phyloP scores from a whole-genome alignment of 805 yeast genomes.

The Hanseniaspora lindneri region DNA sequence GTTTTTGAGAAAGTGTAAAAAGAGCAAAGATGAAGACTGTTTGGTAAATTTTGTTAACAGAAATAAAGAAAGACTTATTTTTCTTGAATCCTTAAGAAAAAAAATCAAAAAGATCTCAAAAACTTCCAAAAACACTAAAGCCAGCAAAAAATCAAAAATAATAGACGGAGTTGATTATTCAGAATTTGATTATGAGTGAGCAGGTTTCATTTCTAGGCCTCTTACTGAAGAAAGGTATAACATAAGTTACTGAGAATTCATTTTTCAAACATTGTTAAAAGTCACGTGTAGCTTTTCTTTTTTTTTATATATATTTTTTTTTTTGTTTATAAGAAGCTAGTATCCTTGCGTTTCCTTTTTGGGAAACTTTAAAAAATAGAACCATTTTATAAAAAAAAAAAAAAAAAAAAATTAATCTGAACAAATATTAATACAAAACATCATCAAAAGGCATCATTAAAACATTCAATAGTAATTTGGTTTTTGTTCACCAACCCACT shows the following conservation, averaged over 20 bases:
- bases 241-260: not conserved
- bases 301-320: not conserved
- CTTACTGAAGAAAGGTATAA: too few relatives aligned
- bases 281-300: not conserved
- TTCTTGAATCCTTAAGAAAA: constrained; percentile 21
- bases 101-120: constrained; percentile 20
- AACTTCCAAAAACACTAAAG: not conserved
- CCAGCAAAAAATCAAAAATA: constrained; percentile 14
- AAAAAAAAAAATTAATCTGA: too few relatives aligned
- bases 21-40: constrained; percentile 25
- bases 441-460: too few relatives aligned
- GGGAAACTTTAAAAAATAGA: not conserved
- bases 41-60: constrained; percentile 19
- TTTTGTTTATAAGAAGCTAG: not conserved
- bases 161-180: constrained; percentile 9
- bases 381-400: not conserved
- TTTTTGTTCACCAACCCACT: not conserved
- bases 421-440: too few relatives aligned
- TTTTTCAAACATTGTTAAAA: too few relatives aligned
- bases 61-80: constrained; percentile 20
- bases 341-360: not conserved
- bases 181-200: constrained; percentile 4
- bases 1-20: constrained; percentile 25
- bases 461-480: too few relatives aligned
- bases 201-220: too few relatives aligned